phyloP scores from a whole-genome alignment of 1,139 yeast species.

The Candida frijolesensis region DNA sequence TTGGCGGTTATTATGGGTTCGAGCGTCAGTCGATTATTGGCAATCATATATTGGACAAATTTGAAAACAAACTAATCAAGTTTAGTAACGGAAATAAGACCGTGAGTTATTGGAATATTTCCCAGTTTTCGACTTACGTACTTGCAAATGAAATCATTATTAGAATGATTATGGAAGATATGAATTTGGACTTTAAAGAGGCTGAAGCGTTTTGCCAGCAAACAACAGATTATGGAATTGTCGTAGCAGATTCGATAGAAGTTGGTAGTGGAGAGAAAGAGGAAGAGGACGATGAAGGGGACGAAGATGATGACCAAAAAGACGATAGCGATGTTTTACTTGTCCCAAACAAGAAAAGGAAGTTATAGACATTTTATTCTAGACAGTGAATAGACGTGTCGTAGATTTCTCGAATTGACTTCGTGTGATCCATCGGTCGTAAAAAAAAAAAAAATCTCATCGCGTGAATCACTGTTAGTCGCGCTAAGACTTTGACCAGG shows the following conservation, averaged over 20 bases:
- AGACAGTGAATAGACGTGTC: neutral
- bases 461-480: neutral
- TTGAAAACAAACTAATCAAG: slow-evolving; percentile 26
- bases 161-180: slow-evolving; percentile 52
- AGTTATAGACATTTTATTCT: neutral
- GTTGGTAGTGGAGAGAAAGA: slow-evolving; percentile 15
- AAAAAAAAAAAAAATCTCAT: neutral
- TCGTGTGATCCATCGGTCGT: neutral
- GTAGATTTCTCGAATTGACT: neutral
- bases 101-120: slow-evolving; percentile 61
- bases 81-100: slow-evolving; percentile 39
- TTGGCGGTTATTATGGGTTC: slow-evolving; percentile 67
- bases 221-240: slow-evolving; percentile 59
- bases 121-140: slow-evolving; percentile 58
- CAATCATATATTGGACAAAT: slow-evolving; percentile 31
- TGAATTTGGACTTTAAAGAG: slow-evolving; percentile 32
- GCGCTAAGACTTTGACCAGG: neutral
- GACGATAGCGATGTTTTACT: slow-evolving; percentile 1
- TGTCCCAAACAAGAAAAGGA: neutral
- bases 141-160: slow-evolving; percentile 65
- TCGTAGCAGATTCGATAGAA: slow-evolving; percentile 44
- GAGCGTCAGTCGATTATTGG: slow-evolving; percentile 57
- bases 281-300: neutral
- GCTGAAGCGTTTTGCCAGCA: slow-evolving; percentile 49
- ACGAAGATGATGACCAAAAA: neutral